These are phyloP conservation scores for Groenewaldozyma auringiensis DNA, from an alignment of 1,139 yeast genomes.

Conservation along the genomic window DNA sequence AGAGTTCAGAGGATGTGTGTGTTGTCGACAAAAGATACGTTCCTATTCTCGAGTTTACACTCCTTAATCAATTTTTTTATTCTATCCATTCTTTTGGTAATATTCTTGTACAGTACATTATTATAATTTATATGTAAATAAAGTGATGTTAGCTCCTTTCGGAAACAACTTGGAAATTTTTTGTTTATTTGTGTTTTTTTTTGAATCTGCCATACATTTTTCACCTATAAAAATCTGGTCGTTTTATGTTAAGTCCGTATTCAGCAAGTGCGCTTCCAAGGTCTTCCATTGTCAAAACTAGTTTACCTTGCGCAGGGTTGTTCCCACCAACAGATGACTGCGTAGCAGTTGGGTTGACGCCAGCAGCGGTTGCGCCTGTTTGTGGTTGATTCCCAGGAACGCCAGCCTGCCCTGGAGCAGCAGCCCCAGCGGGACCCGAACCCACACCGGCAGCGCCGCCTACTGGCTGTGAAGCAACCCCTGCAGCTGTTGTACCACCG, in stretches of 20 bases:
- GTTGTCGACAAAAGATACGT: conserved; percentile 70
- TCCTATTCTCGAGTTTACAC: conserved; percentile 34
- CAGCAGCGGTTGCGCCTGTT: conserved; percentile 5
- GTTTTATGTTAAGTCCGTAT: conserved; percentile 80
- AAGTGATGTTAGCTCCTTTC: no score
- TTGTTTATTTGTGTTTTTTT: no score
- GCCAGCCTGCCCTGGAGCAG: conserved; percentile 26
- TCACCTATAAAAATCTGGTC: conserved; percentile 89
- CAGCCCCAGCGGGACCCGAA: conserved; percentile 6
- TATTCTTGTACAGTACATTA: background rate
- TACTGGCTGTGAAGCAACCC: conserved; percentile 5
- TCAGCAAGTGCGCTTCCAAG: conserved; percentile 81
- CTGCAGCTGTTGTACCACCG: conserved; percentile 30
- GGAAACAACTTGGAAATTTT: no score
- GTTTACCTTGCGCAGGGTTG: conserved; percentile 49
- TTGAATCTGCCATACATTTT: background rate
- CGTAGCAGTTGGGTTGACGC: conserved; percentile 21
- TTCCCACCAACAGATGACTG: conserved; percentile 28
- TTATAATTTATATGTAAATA: background rate
- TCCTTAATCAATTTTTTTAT: conserved; percentile 23
- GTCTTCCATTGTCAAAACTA: conserved; percentile 82
- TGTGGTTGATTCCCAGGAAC: background rate
- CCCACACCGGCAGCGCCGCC: conserved; percentile 4
- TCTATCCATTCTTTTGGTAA: background rate
- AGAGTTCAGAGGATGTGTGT: conserved; percentile 74